Percentiles rank a stretch among this genome's conserved stretches.
Conservation (phyloP, 1,284 basidiomycete species). For the Apiotrichum porosum region DNA sequence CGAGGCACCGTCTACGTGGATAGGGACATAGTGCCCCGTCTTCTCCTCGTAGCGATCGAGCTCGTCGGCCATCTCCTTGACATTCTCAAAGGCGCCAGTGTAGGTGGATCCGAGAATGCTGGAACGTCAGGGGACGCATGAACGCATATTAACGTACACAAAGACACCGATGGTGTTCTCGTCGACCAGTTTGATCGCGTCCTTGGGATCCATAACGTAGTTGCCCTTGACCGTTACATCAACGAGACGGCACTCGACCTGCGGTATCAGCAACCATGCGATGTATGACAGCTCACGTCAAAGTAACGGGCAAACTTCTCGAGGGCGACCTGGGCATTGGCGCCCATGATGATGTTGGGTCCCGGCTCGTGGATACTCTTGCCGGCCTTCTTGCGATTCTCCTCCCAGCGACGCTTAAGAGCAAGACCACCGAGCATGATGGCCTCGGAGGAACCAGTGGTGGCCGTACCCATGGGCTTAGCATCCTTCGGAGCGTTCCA, state of each 20-base stretch:
- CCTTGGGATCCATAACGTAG: slow-evolving; percentile 77
- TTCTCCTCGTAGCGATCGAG: slow-evolving; percentile 80
- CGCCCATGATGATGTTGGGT: slow-evolving; percentile 55
- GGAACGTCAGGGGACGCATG: neutral
- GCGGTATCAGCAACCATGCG: no score
- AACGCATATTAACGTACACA: slow-evolving; percentile 20
- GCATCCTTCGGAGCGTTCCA: slow-evolving; percentile 79
- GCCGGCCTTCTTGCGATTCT: slow-evolving; percentile 75
- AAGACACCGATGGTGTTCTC: slow-evolving; percentile 63
- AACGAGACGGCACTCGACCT: slow-evolving; percentile 53
- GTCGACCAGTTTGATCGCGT: slow-evolving; percentile 79
- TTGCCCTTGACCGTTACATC: slow-evolving; percentile 52
- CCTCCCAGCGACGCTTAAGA: slow-evolving; percentile 93
- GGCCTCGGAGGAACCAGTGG: slow-evolving; percentile 86
- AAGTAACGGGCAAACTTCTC: slow-evolving; percentile 73
- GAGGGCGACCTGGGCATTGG: slow-evolving; percentile 71
- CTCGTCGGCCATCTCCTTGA: slow-evolving; percentile 76
- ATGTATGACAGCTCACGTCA: slow-evolving; percentile 35
- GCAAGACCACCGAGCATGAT: slow-evolving; percentile 90
- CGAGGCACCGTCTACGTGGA: slow-evolving; percentile 62
- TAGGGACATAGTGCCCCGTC: slow-evolving; percentile 74
- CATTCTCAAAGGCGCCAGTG: slow-evolving; percentile 89
- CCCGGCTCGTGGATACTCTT: slow-evolving; percentile 80
- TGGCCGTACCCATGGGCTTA: slow-evolving; percentile 81
- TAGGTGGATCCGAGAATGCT: slow-evolving; percentile 61